Evolutionary conservation across 2,329 filamentous ascomycete species (phyloP).

Genomic region (Sporothrix variecibatus): DNA sequence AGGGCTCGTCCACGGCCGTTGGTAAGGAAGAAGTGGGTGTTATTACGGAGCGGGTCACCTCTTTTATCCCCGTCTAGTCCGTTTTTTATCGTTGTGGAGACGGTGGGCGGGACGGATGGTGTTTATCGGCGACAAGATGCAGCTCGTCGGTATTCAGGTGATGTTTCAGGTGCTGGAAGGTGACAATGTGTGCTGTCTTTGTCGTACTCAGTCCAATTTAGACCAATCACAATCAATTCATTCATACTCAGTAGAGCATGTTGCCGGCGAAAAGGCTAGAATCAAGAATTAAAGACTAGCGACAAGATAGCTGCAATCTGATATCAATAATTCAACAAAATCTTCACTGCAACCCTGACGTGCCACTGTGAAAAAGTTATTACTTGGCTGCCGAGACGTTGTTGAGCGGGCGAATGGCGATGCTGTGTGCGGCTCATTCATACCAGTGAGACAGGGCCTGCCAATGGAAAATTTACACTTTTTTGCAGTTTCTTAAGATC

Average conservation of each 20-base stretch:
- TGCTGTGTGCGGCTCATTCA: no score
- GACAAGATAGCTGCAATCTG: no score
- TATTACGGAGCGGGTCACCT: not conserved
- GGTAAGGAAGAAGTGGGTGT: not conserved
- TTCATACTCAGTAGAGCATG: no score
- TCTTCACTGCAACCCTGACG: no score
- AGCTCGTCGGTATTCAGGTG: not conserved
- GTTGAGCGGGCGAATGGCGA: no score
- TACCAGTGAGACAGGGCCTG: no score
- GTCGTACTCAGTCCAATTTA: not conserved
- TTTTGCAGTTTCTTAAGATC: not conserved
- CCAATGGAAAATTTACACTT: not conserved
- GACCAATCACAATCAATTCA: not conserved
- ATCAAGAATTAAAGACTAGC: no score
- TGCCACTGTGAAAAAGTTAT: no score
- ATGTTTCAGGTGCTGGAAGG: not conserved
- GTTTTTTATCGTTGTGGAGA: no score
- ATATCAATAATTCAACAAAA: no score
- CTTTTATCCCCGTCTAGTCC: not conserved
- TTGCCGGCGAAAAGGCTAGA: no score
- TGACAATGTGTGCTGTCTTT: not conserved
- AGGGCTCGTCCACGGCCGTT: not conserved
- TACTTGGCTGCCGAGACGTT: no score
- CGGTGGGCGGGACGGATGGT: not conserved
- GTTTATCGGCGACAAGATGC: not conserved